Evolutionary conservation across 768 basidiomycete genomes (phyloP), one percentile per base, ranked within the genome.

Genomic region (Termitomyces sp.): DNA sequence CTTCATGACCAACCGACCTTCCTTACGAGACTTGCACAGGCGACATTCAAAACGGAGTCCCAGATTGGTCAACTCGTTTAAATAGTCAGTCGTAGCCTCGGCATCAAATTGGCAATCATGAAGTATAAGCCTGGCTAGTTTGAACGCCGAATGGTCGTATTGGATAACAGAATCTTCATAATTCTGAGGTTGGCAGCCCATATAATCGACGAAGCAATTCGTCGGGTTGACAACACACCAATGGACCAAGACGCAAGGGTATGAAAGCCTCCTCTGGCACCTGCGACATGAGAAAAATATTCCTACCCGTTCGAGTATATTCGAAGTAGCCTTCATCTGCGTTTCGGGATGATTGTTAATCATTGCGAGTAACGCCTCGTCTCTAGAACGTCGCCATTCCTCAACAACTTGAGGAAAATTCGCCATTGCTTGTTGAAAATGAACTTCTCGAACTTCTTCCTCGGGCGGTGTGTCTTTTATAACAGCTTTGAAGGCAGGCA

Each of bases 391-490:
- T 3, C 61, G 63, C 63, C 65, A 68, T 36, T 49, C 54, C 13
- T 53, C 36, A 24, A 56, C 53, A 14, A 61, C 9, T 13, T 46
- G 49, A 33, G 66, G 57, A 12, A 66, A 55, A 16, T 59, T 30
- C n/a, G 18, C 28, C 50, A 62, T 62, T 20, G 56, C 57, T 33
- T 61, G 53, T 32, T 58, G 40, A 46, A 65, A 65, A 52, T 63
- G 51, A n/a, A 24, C 45, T 24, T 47, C 50, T 2, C 52, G 59
- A 18, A 66, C 53, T 20, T 61, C 57, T 22, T 57, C 58, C 16
- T 64, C 61, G 12, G 58, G 12, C 3, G 62, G 62, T 16, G 63
- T 60, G 35, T 61, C 55, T 49, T 64, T 58, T 20, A 68, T 60
- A 24, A 65, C 45, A 33, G 55, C n/a, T 53, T 56, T 57, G 38